phyloP scores from a whole-genome alignment of 352 stramenopile species.

The Phytopythium kandeliae region DNA sequence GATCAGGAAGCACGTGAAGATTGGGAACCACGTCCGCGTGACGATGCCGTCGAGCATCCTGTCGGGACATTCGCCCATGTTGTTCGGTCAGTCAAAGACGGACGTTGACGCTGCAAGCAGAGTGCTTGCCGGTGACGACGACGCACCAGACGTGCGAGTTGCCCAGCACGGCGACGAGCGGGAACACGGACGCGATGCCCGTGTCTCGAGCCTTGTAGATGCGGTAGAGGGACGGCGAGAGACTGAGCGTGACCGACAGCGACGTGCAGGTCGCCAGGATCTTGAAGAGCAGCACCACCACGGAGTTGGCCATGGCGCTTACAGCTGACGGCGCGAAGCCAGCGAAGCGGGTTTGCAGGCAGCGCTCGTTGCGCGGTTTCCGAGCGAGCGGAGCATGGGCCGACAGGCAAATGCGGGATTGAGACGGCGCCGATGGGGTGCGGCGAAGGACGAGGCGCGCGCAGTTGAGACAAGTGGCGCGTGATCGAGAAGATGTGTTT shows the following conservation, averaged over 20 bases:
- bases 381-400: neutral
- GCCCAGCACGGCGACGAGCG: constrained; percentile 25
- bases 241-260: constrained; percentile 27
- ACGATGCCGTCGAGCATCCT: constrained; percentile 28
- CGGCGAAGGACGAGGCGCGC: neutral
- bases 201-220: constrained; percentile 30
- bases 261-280: constrained; percentile 23
- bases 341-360: too few relatives aligned
- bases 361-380: neutral
- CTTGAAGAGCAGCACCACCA: constrained; percentile 24
- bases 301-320: constrained; percentile 25
- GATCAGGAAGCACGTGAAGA: constrained; percentile 28
- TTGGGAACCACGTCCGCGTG: constrained; percentile 29
- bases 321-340: too few relatives aligned
- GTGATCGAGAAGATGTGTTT: constrained; percentile 5
- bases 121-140: too few relatives aligned
- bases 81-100: neutral
- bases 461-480: constrained; percentile 3
- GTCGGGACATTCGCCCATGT: neutral
- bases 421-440: neutral
- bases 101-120: too few relatives aligned
- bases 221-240: constrained; percentile 23
- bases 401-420: neutral
- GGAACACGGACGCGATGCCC: constrained; percentile 24
- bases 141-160: constrained; percentile 24